Percentiles rank a stretch among this genome's conserved stretches.
Conservation (phyloP, 2,329 filamentous ascomycete species). For the Aspergillus sp. region DNA sequence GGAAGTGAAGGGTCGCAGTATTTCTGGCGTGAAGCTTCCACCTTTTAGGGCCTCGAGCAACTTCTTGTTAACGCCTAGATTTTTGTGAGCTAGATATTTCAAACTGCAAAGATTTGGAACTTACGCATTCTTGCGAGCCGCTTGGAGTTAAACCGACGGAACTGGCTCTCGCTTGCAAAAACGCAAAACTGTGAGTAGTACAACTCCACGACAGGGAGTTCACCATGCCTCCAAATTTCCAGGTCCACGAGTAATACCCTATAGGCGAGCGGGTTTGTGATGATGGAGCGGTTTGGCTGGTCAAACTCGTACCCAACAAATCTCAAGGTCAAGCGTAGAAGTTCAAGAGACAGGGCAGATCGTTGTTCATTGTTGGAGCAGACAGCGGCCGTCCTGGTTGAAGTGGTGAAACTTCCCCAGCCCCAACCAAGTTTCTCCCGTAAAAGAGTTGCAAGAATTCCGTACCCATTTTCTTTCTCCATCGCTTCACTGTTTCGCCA, state of each 20-base stretch:
- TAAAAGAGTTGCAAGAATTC: constrained; percentile 78
- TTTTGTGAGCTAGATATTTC: constrained; percentile 17
- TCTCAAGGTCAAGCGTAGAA: constrained; percentile 74
- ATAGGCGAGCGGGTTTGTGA: constrained; percentile 94
- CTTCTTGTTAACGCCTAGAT: constrained; percentile 79
- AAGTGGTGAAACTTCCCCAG: constrained; percentile 25
- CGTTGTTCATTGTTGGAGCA: constrained; percentile 45
- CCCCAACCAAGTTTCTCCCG: constrained; percentile 68
- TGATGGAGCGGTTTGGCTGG: constrained; percentile 82
- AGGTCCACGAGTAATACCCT: constrained; percentile 88
- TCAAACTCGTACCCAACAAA: constrained; percentile 86
- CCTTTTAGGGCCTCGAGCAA: constrained; percentile 87
- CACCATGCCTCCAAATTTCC: constrained; percentile 85
- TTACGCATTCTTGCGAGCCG: constrained; percentile 86
- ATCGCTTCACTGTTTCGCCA: constrained; percentile 99
- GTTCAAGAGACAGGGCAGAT: constrained; percentile 54
- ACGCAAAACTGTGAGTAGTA: constrained; percentile 92
- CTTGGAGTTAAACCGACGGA: constrained; percentile 87
- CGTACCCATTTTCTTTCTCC: constrained; percentile 93
- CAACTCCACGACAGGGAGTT: constrained; percentile 73
- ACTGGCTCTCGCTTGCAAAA: constrained; percentile 86
- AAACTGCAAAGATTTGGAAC: constrained; percentile 30
- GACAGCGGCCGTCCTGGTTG: constrained; percentile 46
- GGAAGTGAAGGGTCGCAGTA: constrained; percentile 72
- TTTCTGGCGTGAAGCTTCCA: constrained; percentile 70